Conservation (phyloP, 1,284 basidiomycete species). For the Pascua guehoae region DNA sequence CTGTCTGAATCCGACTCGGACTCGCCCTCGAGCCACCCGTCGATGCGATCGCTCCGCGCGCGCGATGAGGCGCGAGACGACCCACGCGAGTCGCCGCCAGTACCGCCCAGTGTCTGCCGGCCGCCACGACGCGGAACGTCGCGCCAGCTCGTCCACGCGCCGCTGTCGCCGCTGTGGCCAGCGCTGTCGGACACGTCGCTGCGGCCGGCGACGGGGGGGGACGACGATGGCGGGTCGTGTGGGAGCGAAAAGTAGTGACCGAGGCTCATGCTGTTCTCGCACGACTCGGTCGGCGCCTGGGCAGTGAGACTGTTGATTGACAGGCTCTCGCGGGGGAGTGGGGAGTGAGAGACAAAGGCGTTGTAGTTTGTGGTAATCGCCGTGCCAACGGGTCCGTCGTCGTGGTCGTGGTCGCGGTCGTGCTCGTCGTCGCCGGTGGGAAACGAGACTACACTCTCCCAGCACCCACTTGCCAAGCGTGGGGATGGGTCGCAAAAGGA, state of each 20-base stretch:
- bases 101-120: too few species aligned
- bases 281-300: constrained; percentile 6
- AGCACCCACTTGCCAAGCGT: too few species aligned
- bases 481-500: constrained; percentile 1
- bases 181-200: not conserved
- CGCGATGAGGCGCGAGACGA: constrained; percentile 9
- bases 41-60: constrained; percentile 1
- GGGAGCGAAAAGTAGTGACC: not conserved
- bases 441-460: not conserved
- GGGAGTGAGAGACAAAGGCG: not conserved
- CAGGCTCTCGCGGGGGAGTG: constrained; percentile 7
- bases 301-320: constrained; percentile 1
- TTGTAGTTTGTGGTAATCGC: not conserved
- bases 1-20: constrained; percentile 10
- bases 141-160: constrained; percentile 7
- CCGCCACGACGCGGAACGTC: constrained; percentile 2
- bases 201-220: not conserved
- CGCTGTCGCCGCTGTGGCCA: not conserved
- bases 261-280: not conserved
- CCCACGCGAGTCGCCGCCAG: constrained; percentile 1
- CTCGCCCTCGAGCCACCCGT: constrained; percentile 9
- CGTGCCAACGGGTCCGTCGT: not conserved
- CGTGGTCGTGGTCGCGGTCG: not conserved
- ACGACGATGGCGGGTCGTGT: not conserved
- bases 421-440: not conserved